A percentile compares a stretch with the other conserved stretches of the same genome.
Conservation (phyloP, 352 stramenopile genomes). For the Phytophthora hybrid region DNA sequence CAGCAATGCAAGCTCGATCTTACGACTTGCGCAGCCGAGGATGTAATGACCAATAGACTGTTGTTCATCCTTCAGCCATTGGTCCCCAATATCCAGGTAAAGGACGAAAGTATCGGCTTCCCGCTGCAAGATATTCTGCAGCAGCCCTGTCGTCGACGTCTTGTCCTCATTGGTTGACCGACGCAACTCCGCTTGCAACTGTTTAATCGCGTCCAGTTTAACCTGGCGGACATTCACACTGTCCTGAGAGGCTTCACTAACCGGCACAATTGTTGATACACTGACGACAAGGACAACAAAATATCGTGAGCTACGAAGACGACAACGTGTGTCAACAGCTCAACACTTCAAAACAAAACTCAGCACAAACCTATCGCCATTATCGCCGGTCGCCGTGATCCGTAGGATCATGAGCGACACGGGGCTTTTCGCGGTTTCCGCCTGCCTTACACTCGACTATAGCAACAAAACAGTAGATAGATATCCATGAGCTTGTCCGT, state of each 20-base stretch:
- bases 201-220: slow-evolving; percentile 67
- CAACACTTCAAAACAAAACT: background rate
- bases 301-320: slow-evolving; percentile 1
- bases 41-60: slow-evolving; percentile 56
- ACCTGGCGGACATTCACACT: slow-evolving; percentile 57
- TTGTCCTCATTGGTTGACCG: slow-evolving; percentile 12
- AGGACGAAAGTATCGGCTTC: slow-evolving; percentile 65
- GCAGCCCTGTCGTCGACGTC: slow-evolving; percentile 2
- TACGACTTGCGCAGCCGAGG: slow-evolving; percentile 35
- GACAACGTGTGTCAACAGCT: background rate
- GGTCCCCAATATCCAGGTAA: slow-evolving; percentile 38
- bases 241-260: slow-evolving; percentile 46
- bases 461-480: slow-evolving; percentile 12
- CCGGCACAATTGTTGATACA: slow-evolving; percentile 49
- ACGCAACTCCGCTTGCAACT: slow-evolving; percentile 49
- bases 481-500: slow-evolving; percentile 9
- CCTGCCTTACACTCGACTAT: slow-evolving; percentile 25
- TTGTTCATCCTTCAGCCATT: slow-evolving; percentile 71
- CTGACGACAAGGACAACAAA: slow-evolving; percentile 16
- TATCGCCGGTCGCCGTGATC: slow-evolving; percentile 40
- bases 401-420: slow-evolving; percentile 47
- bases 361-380: slow-evolving; percentile 40
- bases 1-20: slow-evolving; percentile 43
- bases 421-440: slow-evolving; percentile 15
- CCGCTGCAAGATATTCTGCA: slow-evolving; percentile 28